Evolutionary conservation across 2,329 filamentous ascomycete genomes (phyloP).

Genomic region (Tolypocladium tropicale): DNA sequence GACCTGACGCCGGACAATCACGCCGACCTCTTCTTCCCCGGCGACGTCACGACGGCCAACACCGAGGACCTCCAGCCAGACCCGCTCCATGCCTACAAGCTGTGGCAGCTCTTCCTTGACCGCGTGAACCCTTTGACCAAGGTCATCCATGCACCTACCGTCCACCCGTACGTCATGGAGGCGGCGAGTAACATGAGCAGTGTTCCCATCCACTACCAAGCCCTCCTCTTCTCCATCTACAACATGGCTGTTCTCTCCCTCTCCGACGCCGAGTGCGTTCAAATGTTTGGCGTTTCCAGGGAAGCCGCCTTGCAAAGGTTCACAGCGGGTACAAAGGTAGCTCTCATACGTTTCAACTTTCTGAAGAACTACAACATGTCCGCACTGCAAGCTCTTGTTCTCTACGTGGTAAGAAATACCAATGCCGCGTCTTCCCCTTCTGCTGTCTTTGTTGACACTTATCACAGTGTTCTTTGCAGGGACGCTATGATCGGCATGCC

Average conservation of each 20-base stretch:
- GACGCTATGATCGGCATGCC: constrained; percentile 47
- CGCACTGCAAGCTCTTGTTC: constrained; percentile 46
- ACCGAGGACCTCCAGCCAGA: constrained; percentile 50
- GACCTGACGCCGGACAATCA: constrained; percentile 41
- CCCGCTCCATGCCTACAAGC: constrained; percentile 53
- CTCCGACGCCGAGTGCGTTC: constrained; percentile 40
- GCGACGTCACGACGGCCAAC: constrained; percentile 26
- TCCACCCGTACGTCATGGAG: constrained; percentile 56
- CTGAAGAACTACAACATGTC: constrained; percentile 47
- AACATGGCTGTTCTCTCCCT: constrained; percentile 48
- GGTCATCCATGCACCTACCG: constrained; percentile 58
- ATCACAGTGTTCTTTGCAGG: constrained; percentile 42
- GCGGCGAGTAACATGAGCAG: constrained; percentile 45
- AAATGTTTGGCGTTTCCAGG: constrained; percentile 38
- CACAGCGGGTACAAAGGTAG: constrained; percentile 38
- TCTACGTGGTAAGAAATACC: constrained; percentile 42
- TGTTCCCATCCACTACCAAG: constrained; percentile 48
- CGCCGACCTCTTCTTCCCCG: constrained; percentile 36
- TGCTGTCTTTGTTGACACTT: background rate
- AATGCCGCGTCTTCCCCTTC: no score
- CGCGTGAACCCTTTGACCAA: constrained; percentile 68
- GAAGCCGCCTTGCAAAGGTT: constrained; percentile 41
- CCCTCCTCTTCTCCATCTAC: constrained; percentile 57
- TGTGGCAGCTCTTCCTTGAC: constrained; percentile 68
- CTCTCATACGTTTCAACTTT: constrained; percentile 44